Conservation (phyloP, 257 asterid species). For the Jacaranda copaia region DNA sequence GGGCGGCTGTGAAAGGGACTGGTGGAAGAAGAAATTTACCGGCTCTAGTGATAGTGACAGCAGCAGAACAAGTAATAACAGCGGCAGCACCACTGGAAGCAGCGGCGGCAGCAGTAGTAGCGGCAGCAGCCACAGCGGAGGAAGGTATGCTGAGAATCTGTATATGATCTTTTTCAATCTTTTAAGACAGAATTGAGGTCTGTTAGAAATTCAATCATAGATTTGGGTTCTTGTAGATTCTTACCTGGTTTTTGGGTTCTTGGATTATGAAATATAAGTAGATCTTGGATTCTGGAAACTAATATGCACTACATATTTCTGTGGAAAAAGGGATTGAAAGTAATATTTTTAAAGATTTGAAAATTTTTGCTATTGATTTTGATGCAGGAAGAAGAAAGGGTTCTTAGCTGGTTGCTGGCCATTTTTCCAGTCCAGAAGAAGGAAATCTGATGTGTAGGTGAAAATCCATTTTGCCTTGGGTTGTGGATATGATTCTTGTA, state of each 20-base stretch:
- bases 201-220: too few species aligned
- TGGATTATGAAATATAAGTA: too few species aligned
- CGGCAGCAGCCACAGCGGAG: constrained; percentile 39
- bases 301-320: too few species aligned
- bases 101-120: constrained; percentile 43
- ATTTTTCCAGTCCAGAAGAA: constrained; percentile 45
- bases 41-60: constrained; percentile 65
- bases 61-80: constrained; percentile 50
- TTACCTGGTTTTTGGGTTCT: background rate
- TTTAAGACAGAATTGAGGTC: background rate
- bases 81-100: constrained; percentile 43
- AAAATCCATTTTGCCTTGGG: background rate
- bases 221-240: background rate
- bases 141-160: constrained; percentile 27
- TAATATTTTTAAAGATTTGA: background rate
- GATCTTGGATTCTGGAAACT: background rate
- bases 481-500: background rate
- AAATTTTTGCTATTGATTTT: background rate
- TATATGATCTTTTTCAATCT: too few species aligned
- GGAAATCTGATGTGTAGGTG: constrained; percentile 40
- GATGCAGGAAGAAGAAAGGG: constrained; percentile 58
- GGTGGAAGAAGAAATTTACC: constrained; percentile 81
- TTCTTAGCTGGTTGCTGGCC: constrained; percentile 51
- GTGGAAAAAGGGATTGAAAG: too few species aligned
- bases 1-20: constrained; percentile 61